phyloP scores from a whole-genome alignment of 2,329 filamentous ascomycete genomes.

The Ophiostoma novo-ulmi region DNA sequence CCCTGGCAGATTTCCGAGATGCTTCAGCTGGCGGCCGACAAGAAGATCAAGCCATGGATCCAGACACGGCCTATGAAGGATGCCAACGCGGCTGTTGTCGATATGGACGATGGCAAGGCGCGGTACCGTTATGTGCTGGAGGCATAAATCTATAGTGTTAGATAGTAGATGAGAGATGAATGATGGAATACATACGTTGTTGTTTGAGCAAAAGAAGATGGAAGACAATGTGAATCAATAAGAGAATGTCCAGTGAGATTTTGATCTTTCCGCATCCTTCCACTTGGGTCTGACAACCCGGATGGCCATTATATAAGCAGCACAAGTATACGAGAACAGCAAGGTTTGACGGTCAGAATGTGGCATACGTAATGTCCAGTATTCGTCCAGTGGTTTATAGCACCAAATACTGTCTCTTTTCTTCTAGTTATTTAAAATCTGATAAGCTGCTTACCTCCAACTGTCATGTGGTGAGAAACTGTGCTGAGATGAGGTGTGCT shows the following conservation, averaged over 20 bases:
- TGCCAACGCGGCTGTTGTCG: constrained; percentile 52
- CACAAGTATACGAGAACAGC: background rate
- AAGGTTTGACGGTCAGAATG: background rate
- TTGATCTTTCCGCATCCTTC: background rate
- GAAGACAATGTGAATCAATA: background rate
- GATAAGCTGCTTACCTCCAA: background rate
- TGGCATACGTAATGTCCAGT: background rate
- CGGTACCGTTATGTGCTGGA: constrained; percentile 46
- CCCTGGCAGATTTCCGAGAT: constrained; percentile 57
- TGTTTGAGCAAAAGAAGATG: background rate
- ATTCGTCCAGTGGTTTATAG: background rate
- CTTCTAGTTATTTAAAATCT: background rate
- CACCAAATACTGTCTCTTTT: background rate
- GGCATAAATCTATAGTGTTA: background rate
- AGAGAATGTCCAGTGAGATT: background rate
- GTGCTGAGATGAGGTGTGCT: background rate
- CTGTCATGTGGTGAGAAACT: background rate
- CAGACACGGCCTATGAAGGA: constrained; percentile 52
- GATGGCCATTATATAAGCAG: background rate
- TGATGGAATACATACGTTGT: background rate
- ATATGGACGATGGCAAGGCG: constrained; percentile 53
- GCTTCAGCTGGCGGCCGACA: constrained; percentile 54
- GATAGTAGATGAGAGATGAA: background rate
- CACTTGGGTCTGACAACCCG: background rate
- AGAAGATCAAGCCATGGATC: constrained; percentile 55